These are phyloP conservation scores for Phytopythium litorale DNA, from an alignment of 352 stramenopile species.

Conservation along the genomic window DNA sequence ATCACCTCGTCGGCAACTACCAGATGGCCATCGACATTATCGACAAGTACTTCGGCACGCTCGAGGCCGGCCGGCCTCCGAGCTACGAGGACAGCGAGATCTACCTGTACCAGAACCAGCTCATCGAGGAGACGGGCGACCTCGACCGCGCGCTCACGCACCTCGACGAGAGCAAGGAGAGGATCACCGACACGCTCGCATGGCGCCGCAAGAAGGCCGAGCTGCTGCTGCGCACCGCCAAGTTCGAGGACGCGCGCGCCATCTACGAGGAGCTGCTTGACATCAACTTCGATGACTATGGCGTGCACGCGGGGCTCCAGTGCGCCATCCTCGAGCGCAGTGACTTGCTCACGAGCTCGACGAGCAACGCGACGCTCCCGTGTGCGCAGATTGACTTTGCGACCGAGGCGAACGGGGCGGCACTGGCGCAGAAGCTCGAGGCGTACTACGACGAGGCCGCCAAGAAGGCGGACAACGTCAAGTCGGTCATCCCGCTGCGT, in stretches of 20 bases:
- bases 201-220: slow-evolving; percentile 80
- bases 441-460: slow-evolving; percentile 43
- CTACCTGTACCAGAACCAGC: slow-evolving; percentile 94
- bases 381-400: slow-evolving; percentile 50
- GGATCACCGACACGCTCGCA: slow-evolving; percentile 70
- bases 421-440: slow-evolving; percentile 44
- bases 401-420: slow-evolving; percentile 33
- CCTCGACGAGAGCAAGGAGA: slow-evolving; percentile 72
- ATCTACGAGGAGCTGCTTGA: slow-evolving; percentile 74
- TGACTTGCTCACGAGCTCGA: slow-evolving; percentile 39
- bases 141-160: slow-evolving; percentile 81
- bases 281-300: slow-evolving; percentile 92
- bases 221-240: slow-evolving; percentile 56
- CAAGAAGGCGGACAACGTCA: slow-evolving; percentile 42
- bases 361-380: slow-evolving; percentile 34
- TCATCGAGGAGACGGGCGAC: slow-evolving; percentile 90
- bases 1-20: slow-evolving; percentile 92
- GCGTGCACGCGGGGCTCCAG: slow-evolving; percentile 85
- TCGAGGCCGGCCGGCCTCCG: slow-evolving; percentile 47
- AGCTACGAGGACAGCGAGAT: slow-evolving; percentile 97
- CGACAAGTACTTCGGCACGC: slow-evolving; percentile 93
- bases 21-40: slow-evolving; percentile 95
- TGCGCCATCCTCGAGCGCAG: slow-evolving; percentile 60
- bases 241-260: slow-evolving; percentile 58
- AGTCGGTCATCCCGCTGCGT: slow-evolving; percentile 80